Percentiles rank a stretch among this genome's conserved stretches.
These are phyloP conservation scores for Metschnikowia peoriensis DNA, from an alignment of 805 yeast genomes.

Conservation along the genomic window DNA sequence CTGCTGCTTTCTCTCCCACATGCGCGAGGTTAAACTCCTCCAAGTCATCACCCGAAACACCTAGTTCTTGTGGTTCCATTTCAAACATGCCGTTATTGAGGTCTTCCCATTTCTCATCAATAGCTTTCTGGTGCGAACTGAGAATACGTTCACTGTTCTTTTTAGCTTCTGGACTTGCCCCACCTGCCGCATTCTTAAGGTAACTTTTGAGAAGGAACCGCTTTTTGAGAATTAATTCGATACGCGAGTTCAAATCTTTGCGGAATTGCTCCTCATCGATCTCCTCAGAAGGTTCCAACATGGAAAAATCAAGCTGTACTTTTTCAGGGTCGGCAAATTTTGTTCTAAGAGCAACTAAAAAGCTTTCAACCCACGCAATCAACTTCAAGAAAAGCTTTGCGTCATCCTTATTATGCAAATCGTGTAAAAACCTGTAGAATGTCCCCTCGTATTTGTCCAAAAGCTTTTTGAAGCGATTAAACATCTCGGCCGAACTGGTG, in stretches of 20 bases:
- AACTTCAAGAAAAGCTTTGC: slow-evolving; percentile 69
- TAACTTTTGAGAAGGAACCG: slow-evolving; percentile 38
- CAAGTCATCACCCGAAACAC: slow-evolving; percentile 40
- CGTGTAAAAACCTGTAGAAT: slow-evolving; percentile 73
- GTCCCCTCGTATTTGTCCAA: slow-evolving; percentile 71
- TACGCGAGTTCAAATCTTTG: slow-evolving; percentile 40
- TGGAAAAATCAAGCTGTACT: slow-evolving; percentile 45
- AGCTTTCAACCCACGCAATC: slow-evolving; percentile 68
- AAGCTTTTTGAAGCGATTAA: slow-evolving; percentile 61
- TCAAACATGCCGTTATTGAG: slow-evolving; percentile 35
- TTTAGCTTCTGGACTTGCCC: slow-evolving; percentile 15
- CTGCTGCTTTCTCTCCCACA: slow-evolving; percentile 9
- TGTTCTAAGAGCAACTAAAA: slow-evolving; percentile 59
- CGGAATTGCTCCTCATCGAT: slow-evolving; percentile 34
- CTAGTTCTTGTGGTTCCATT: slow-evolving; percentile 30
- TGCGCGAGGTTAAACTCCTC: slow-evolving; percentile 40
- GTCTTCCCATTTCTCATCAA: slow-evolving; percentile 45
- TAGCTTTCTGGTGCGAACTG: slow-evolving; percentile 19
- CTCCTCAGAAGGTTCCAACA: slow-evolving; percentile 14
- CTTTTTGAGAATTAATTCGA: slow-evolving; percentile 36
- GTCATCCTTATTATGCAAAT: slow-evolving; percentile 76
- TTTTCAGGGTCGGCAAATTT: slow-evolving; percentile 48
- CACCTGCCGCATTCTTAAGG: slow-evolving; percentile 18
- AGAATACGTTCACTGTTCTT: slow-evolving; percentile 21
- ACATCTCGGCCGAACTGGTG: slow-evolving; percentile 54